A percentile compares a stretch with the other conserved stretches of the same genome.
phyloP scores from a whole-genome alignment of 495 filamentous ascomycete species.

The Mytilinidion resinicola region DNA sequence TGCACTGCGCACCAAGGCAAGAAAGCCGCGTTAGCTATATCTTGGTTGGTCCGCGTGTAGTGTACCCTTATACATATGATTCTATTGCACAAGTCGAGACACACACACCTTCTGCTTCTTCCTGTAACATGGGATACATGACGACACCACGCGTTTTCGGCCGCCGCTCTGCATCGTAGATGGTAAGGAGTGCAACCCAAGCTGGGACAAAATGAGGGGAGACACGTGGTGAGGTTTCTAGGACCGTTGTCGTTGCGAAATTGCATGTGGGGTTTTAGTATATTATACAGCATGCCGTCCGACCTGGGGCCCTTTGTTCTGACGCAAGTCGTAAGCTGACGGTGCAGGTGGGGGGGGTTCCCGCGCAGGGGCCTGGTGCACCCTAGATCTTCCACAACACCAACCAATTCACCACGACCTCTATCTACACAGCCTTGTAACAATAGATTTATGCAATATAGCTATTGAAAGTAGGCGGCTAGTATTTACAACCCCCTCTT shows the following conservation, averaged over 20 bases:
- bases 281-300: not conserved
- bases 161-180: not conserved
- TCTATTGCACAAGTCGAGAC: not conserved
- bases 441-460: no score
- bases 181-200: not conserved
- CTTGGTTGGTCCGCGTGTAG: not conserved
- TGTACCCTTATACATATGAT: not conserved
- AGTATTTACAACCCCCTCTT: no score
- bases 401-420: no score
- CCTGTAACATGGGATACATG: slow-evolving; percentile 3
- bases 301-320: not conserved
- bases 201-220: not conserved
- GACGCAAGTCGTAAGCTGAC: no score
- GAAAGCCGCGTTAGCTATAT: not conserved
- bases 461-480: no score
- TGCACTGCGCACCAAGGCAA: not conserved
- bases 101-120: slow-evolving; percentile 5
- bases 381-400: no score
- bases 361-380: no score
- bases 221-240: not conserved
- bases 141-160: slow-evolving; percentile 1
- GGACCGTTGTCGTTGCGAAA: not conserved
- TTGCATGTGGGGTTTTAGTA: not conserved
- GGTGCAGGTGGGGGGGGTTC: no score
- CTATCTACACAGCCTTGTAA: no score